phyloP scores from a whole-genome alignment of 2,329 filamentous ascomycete genomes.

The Fusarium buxicola region DNA sequence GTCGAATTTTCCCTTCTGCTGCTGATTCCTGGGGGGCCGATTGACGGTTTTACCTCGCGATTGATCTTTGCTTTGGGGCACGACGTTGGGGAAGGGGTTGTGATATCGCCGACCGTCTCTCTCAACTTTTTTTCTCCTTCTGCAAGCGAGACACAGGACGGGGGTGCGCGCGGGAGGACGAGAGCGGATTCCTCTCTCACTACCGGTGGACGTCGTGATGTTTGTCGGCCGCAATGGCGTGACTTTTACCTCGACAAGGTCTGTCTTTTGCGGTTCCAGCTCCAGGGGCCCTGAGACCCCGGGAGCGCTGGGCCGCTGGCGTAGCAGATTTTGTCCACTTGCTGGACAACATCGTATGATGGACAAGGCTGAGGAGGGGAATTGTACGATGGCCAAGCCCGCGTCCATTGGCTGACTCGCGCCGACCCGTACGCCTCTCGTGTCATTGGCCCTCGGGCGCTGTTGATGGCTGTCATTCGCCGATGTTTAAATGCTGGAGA shows the following conservation, averaged over 20 bases:
- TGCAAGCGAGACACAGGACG: slow-evolving; percentile 30
- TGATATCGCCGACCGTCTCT: slow-evolving; percentile 25
- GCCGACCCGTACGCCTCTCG: slow-evolving; percentile 11
- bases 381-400: slow-evolving; percentile 48
- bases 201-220: slow-evolving; percentile 45
- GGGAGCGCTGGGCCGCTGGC: slow-evolving; percentile 42
- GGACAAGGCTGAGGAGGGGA: slow-evolving; percentile 52
- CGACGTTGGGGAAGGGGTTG: slow-evolving; percentile 24
- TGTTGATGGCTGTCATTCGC: slow-evolving; percentile 25
- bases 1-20: slow-evolving; percentile 25
- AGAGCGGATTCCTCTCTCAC: slow-evolving; percentile 34
- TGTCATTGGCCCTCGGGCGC: slow-evolving; percentile 27
- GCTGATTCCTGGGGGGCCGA: slow-evolving; percentile 15
- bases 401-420: slow-evolving; percentile 39
- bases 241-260: slow-evolving; percentile 45
- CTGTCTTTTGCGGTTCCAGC: slow-evolving; percentile 38
- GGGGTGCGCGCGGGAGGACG: slow-evolving; percentile 15
- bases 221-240: slow-evolving; percentile 47
- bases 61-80: slow-evolving; percentile 23
- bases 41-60: slow-evolving; percentile 29
- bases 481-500: slow-evolving; percentile 25
- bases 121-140: slow-evolving; percentile 9
- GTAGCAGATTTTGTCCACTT: slow-evolving; percentile 45
- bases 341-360: slow-evolving; percentile 53
- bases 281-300: slow-evolving; percentile 43